Conservation (phyloP, 352 stramenopile species). For the Thalassiosira hispida region DNA sequence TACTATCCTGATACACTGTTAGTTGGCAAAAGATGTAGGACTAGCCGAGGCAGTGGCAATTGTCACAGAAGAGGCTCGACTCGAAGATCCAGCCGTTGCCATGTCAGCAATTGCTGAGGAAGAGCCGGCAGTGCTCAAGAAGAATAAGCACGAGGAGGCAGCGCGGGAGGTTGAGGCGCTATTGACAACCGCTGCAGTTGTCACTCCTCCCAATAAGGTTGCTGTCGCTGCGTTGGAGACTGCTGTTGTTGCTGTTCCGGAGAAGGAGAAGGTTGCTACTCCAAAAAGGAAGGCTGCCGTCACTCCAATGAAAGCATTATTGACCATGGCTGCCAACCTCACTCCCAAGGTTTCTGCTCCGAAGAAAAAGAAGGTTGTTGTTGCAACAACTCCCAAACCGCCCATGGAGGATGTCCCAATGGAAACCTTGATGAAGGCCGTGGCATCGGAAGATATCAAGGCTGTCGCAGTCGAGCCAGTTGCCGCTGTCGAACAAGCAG, state of each 20-base stretch:
- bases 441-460: neutral
- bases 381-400: conserved; percentile 1
- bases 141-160: neutral
- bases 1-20: no score
- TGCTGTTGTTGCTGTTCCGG: neutral
- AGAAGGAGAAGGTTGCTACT: neutral
- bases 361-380: neutral
- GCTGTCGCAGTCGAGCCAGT: neutral
- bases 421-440: neutral
- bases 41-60: neutral
- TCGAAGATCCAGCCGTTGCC: neutral
- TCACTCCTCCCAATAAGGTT: neutral
- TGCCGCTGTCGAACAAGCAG: neutral
- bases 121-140: neutral
- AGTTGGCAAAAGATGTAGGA: conserved; percentile 25
- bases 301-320: neutral
- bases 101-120: conserved; percentile 8
- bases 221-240: neutral
- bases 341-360: no score
- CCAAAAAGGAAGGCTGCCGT: neutral
- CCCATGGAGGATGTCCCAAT: conserved; percentile 15
- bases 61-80: neutral
- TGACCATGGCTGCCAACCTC: no score
- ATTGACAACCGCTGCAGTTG: neutral
- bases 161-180: neutral